Conservation (phyloP, 257 asterid species). For the Marsdenia floribunda region DNA sequence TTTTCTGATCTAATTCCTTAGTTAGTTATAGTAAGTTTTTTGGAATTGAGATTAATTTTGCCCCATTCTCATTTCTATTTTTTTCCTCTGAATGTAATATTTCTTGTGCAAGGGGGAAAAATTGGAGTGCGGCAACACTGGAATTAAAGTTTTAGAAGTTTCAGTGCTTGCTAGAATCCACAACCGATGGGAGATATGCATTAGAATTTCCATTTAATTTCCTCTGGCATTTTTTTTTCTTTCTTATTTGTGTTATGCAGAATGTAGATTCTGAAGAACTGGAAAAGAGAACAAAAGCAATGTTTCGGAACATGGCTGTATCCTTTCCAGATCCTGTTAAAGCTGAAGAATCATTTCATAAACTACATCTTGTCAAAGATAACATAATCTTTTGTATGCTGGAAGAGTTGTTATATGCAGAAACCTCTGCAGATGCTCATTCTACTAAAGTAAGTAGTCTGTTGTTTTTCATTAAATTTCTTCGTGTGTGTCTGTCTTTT, state of each 20-base stretch:
- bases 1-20: too few relatives aligned
- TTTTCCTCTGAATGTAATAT: too few relatives aligned
- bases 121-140: too few relatives aligned
- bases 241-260: constrained; percentile 35
- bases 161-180: too few relatives aligned
- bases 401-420: constrained; percentile 40
- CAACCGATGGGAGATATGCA: too few relatives aligned
- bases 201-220: too few relatives aligned
- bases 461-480: not conserved
- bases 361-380: constrained; percentile 42
- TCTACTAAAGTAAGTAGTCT: constrained; percentile 40
- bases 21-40: too few relatives aligned
- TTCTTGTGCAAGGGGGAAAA: too few relatives aligned
- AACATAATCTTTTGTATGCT: constrained; percentile 31
- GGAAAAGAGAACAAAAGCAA: constrained; percentile 41
- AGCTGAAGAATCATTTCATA: constrained; percentile 59
- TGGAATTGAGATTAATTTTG: too few relatives aligned
- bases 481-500: not conserved
- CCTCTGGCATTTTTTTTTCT: too few relatives aligned
- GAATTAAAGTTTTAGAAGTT: too few relatives aligned
- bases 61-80: too few relatives aligned
- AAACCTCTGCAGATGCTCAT: constrained; percentile 33
- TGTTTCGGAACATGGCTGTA: constrained; percentile 58
- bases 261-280: constrained; percentile 37
- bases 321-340: constrained; percentile 63